Conservation (phyloP, 768 basidiomycete species). For the Rhodotorula sphaerocarpa region DNA sequence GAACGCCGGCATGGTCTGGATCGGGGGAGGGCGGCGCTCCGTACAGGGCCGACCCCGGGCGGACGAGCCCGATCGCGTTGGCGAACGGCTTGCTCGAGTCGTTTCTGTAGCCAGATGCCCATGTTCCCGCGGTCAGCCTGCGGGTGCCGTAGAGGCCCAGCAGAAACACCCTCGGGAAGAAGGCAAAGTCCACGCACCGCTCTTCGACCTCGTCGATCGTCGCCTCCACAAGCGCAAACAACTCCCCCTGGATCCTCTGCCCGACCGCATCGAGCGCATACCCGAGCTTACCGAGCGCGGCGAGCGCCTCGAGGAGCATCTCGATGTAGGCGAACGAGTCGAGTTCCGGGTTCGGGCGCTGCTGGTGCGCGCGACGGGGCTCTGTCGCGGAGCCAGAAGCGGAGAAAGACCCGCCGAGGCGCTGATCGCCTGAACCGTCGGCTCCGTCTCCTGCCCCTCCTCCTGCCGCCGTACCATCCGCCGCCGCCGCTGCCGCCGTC, state of each 20-base stretch:
- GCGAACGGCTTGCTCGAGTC: conserved; percentile 9
- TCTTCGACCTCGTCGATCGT: conserved; percentile 89
- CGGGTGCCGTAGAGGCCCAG: too few species aligned
- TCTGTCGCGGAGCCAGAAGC: too few species aligned
- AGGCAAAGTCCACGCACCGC: too few species aligned
- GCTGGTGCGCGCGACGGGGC: not conserved
- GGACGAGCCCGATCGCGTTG: not conserved
- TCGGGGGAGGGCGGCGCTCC: conserved; percentile 2
- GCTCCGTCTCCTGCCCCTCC: too few species aligned
- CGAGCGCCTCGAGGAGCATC: conserved; percentile 81
- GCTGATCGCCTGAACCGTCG: too few species aligned
- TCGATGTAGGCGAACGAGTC: conserved; percentile 93
- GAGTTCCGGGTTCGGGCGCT: conserved; percentile 63
- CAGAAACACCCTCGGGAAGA: too few species aligned
- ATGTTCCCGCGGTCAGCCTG: too few species aligned
- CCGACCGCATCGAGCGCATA: conserved; percentile 70
- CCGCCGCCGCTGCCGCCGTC: not conserved
- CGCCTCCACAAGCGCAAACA: conserved; percentile 72
- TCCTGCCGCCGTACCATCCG: too few species aligned
- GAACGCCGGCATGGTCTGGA: not conserved
- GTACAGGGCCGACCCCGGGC: conserved; percentile 10
- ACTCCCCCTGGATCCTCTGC: conserved; percentile 73
- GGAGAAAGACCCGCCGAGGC: not conserved
- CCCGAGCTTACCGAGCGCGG: conserved; percentile 79
- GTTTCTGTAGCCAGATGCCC: not conserved